phyloP scores from a whole-genome alignment of 306 rosid species.

The Amphicarpaea edgeworthii region DNA sequence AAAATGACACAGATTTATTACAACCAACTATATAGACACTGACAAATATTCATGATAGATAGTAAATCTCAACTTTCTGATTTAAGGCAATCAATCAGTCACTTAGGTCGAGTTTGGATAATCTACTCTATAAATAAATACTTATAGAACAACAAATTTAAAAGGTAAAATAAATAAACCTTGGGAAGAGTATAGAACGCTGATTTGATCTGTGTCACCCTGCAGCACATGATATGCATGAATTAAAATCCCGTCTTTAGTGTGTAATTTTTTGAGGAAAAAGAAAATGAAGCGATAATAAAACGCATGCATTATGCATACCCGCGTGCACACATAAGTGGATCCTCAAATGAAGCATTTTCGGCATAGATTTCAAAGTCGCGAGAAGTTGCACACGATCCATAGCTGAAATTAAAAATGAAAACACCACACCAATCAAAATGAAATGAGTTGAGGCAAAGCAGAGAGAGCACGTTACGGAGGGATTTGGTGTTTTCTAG shows the following conservation, averaged over 20 bases:
- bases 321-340: constrained; percentile 83
- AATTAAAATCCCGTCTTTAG: background rate
- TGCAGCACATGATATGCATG: constrained; percentile 29
- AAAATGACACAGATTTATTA: background rate
- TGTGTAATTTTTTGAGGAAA: background rate
- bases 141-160: no score
- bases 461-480: no score
- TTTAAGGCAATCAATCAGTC: background rate
- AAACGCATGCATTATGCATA: constrained; percentile 29
- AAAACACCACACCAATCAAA: background rate
- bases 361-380: constrained; percentile 80
- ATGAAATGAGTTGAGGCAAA: background rate
- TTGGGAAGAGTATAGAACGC: constrained; percentile 83
- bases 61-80: constrained; percentile 17
- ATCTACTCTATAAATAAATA: no score
- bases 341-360: constrained; percentile 87
- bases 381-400: constrained; percentile 64
- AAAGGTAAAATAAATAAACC: constrained; percentile 46
- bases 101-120: background rate
- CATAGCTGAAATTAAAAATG: constrained; percentile 60
- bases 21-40: background rate
- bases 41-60: constrained; percentile 3
- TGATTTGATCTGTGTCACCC: constrained; percentile 87
- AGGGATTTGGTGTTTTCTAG: no score
- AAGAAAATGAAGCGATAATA: background rate